A percentile compares a stretch with the other conserved stretches of the same genome.
Conservation (phyloP, 106 monocot species). For the Dendrobium catenatum region DNA sequence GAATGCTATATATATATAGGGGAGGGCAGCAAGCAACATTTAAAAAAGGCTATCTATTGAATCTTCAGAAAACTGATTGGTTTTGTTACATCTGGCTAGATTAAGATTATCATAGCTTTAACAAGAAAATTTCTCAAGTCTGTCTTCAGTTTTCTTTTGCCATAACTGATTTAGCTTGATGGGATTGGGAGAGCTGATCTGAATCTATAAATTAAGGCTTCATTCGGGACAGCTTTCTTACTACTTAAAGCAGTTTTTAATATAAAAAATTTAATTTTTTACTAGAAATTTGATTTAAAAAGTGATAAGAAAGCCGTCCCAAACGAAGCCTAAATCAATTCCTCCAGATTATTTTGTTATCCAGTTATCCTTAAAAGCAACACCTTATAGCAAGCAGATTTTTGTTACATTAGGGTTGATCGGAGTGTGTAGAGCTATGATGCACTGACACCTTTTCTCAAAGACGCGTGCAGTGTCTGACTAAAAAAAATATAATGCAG, state of each 20-base stretch:
- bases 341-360: neutral
- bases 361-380: neutral
- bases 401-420: neutral
- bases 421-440: neutral
- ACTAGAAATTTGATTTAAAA: too few relatives aligned
- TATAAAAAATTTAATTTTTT: too few relatives aligned
- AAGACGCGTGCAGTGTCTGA: too few relatives aligned
- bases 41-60: neutral
- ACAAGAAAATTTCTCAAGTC: neutral
- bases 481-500: too few relatives aligned
- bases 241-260: too few relatives aligned
- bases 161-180: conserved; percentile 1
- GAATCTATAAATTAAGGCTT: neutral
- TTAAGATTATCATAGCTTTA: neutral
- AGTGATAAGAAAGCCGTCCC: too few relatives aligned
- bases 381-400: neutral
- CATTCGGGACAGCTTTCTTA: too few relatives aligned
- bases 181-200: neutral
- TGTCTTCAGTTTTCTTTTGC: neutral
- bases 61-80: neutral
- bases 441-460: too few relatives aligned
- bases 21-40: neutral
- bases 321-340: neutral
- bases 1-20: neutral
- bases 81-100: neutral